phyloP scores from a whole-genome alignment of 2,329 filamentous ascomycete genomes.

The Cytospora mali region DNA sequence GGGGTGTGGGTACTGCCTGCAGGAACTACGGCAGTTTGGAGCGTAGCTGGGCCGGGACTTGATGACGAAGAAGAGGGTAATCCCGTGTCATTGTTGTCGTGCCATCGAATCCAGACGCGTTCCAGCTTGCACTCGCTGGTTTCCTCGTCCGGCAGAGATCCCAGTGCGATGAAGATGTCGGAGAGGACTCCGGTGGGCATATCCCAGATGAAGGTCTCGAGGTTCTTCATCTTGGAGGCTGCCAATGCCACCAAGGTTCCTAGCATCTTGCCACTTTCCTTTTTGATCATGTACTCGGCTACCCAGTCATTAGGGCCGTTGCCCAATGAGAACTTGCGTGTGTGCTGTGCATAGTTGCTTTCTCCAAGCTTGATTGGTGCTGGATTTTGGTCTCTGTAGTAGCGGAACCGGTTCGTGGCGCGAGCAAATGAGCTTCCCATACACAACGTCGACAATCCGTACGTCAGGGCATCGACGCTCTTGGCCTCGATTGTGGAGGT shows the following conservation, averaged over 20 bases:
- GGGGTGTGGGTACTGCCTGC: conserved; percentile 44
- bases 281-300: conserved; percentile 78
- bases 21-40: conserved; percentile 33
- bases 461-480: conserved; percentile 80
- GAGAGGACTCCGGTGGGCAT: conserved; percentile 84
- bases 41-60: conserved; percentile 31
- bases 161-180: conserved; percentile 79
- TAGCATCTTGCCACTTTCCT: conserved; percentile 87
- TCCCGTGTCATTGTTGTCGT: conserved; percentile 66
- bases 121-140: conserved; percentile 67
- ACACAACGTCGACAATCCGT: conserved; percentile 77
- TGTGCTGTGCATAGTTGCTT: conserved; percentile 78
- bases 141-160: conserved; percentile 66
- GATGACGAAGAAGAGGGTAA: conserved; percentile 38
- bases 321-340: conserved; percentile 80
- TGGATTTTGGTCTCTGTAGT: conserved; percentile 30
- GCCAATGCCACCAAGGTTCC: conserved; percentile 78
- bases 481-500: conserved; percentile 65
- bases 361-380: conserved; percentile 36
- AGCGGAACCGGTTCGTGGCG: conserved; percentile 40
- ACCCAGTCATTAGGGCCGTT: conserved; percentile 81
- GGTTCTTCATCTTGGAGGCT: conserved; percentile 77
- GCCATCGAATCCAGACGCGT: conserved; percentile 79
- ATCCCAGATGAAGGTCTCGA: conserved; percentile 85
- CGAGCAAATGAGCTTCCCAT: conserved; percentile 59